A percentile compares a stretch with the other conserved stretches of the same genome.
Conservation (phyloP, 495 filamentous ascomycete genomes). For the Penicillium tannophilum region DNA sequence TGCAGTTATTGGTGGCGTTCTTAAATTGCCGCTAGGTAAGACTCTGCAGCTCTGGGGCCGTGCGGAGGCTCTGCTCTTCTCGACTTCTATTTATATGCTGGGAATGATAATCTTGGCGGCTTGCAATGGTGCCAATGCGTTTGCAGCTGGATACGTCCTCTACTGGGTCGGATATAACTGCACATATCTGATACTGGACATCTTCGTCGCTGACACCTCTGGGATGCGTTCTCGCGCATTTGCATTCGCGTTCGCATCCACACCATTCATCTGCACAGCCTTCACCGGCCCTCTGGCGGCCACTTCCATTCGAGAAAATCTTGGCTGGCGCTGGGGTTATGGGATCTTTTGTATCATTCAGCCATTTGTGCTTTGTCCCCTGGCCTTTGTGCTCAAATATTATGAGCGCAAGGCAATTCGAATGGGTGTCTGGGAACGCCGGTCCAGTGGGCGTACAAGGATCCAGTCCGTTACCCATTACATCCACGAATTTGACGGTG, state of each 20-base stretch:
- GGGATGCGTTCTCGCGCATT: conserved; percentile 62
- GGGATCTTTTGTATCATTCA: conserved; percentile 62
- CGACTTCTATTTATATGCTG: conserved; percentile 36
- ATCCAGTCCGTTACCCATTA: conserved; percentile 54
- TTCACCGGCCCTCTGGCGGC: conserved; percentile 40
- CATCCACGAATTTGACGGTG: conserved; percentile 62
- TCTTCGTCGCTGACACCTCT: conserved; percentile 69
- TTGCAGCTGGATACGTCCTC: conserved; percentile 53
- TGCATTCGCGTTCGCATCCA: conserved; percentile 60
- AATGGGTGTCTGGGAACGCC: conserved; percentile 35
- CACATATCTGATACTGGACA: conserved; percentile 54
- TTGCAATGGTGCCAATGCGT: conserved; percentile 47
- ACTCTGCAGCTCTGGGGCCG: conserved; percentile 69
- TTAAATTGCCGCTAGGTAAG: conserved; percentile 70
- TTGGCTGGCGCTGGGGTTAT: conserved; percentile 65
- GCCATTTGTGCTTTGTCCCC: conserved; percentile 53
- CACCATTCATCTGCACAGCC: conserved; percentile 57
- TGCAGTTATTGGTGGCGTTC: conserved; percentile 63
- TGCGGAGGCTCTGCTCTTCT: conserved; percentile 52
- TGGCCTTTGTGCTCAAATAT: conserved; percentile 51
- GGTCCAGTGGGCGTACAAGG: conserved; percentile 46
- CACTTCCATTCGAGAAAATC: conserved; percentile 46
- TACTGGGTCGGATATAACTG: conserved; percentile 62
- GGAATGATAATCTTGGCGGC: conserved; percentile 51
- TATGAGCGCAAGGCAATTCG: conserved; percentile 61